Conservation (phyloP, 352 stramenopile genomes). For the Globisporangium camurandrum region DNA sequence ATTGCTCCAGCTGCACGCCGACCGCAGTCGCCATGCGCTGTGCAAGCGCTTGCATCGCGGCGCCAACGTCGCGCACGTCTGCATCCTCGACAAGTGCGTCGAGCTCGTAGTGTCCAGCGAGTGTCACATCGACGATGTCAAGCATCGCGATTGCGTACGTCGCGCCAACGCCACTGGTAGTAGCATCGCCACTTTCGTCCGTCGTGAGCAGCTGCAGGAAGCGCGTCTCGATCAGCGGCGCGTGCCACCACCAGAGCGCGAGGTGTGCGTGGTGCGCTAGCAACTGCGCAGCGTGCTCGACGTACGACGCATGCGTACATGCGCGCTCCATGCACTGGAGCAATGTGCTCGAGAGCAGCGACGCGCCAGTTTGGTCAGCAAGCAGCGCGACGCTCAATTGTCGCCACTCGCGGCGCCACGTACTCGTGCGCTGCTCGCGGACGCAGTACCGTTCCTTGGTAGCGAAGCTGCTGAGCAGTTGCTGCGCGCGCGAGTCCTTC, state of each 20-base stretch:
- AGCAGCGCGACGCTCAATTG: conserved; percentile 36
- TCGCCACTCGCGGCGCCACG: conserved; percentile 56
- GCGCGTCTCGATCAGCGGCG: conserved; percentile 19
- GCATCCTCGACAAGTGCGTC: conserved; percentile 30
- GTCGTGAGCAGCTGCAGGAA: conserved; percentile 14
- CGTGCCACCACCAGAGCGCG: conserved; percentile 52
- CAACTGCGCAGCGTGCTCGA: conserved; percentile 17
- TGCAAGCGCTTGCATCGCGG: conserved; percentile 11
- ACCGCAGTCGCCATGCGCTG: conserved; percentile 20
- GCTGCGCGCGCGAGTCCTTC: conserved; percentile 12
- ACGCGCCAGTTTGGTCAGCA: neutral
- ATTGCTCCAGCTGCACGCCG: conserved; percentile 19
- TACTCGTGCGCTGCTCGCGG: conserved; percentile 5
- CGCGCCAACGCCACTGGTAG: neutral
- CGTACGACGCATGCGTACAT: conserved; percentile 35
- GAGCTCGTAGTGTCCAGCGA: conserved; percentile 17
- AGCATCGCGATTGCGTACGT: conserved; percentile 16
- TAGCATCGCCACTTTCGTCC: no score
- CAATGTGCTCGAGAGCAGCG: conserved; percentile 13
- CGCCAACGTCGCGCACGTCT: conserved; percentile 11
- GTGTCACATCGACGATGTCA: conserved; percentile 23
- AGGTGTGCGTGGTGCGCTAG: conserved; percentile 24
- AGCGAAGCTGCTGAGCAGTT: conserved; percentile 38
- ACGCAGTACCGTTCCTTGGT: conserved; percentile 24
- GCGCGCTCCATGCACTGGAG: conserved; percentile 32